phyloP scores from a whole-genome alignment of 2,329 filamentous ascomycete species.

The Ceratocystis harringtonii region DNA sequence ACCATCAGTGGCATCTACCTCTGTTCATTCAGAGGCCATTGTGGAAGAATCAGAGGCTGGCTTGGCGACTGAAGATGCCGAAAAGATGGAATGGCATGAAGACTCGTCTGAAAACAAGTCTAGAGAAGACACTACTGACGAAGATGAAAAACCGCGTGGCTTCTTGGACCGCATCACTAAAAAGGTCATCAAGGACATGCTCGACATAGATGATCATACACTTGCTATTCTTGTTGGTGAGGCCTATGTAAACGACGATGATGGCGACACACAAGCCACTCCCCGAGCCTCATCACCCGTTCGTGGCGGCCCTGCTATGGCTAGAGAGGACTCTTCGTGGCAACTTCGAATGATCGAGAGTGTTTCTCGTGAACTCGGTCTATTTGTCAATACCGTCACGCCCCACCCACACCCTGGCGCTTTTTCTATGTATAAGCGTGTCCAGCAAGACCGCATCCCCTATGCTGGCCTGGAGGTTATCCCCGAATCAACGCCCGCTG shows the following conservation, averaged over 20 bases:
- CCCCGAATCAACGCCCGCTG: constrained; percentile 31
- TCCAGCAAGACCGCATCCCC: constrained; percentile 50
- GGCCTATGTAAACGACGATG: constrained; percentile 41
- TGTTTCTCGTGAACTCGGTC: constrained; percentile 73
- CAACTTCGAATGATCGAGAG: constrained; percentile 66
- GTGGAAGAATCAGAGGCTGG: constrained; percentile 6
- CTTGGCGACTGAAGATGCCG: constrained; percentile 9
- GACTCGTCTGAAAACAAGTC: constrained; percentile 40
- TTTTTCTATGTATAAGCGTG: constrained; percentile 63
- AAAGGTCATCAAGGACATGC: constrained; percentile 73
- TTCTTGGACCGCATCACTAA: constrained; percentile 71
- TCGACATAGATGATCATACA: constrained; percentile 77
- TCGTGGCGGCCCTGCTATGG: constrained; percentile 22
- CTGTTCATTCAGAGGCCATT: constrained; percentile 13
- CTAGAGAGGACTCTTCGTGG: constrained; percentile 40
- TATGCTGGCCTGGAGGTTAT: constrained; percentile 65
- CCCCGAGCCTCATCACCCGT: constrained; percentile 29
- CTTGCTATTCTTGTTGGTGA: constrained; percentile 82
- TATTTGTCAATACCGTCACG: constrained; percentile 68
- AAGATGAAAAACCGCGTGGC: constrained; percentile 42
- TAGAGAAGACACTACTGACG: constrained; percentile 23
- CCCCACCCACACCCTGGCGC: constrained; percentile 61
- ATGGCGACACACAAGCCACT: constrained; percentile 34
- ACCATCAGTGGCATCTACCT: background rate
- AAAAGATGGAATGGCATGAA: constrained; percentile 18